These are phyloP conservation scores for Parastagonospora nodorum DNA, from an alignment of 2,329 filamentous ascomycete species.

Conservation along the genomic window DNA sequence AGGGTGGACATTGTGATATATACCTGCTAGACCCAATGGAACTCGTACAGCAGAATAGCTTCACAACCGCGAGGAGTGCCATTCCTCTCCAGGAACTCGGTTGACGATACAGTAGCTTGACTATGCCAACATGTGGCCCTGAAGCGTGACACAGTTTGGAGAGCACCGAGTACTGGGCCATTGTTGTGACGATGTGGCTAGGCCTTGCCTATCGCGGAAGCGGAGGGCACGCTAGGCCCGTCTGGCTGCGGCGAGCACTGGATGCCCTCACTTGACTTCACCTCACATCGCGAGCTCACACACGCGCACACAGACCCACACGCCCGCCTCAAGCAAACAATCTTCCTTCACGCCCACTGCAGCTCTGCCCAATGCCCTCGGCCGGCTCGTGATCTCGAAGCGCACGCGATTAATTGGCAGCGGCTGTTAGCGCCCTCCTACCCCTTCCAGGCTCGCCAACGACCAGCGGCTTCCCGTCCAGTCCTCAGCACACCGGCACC, in stretches of 20 bases:
- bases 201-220: conserved; percentile 8
- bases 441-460: conserved; percentile 31
- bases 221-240: conserved; percentile 27
- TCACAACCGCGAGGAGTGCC: too few species aligned
- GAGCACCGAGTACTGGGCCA: background rate
- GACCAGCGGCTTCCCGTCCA: conserved; percentile 15
- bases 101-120: background rate
- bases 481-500: conserved; percentile 43
- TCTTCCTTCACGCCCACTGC: conserved; percentile 15
- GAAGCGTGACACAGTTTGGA: too few species aligned
- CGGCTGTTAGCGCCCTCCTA: conserved; percentile 31
- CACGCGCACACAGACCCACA: conserved; percentile 9
- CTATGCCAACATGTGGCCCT: too few species aligned
- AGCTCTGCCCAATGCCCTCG: conserved; percentile 30
- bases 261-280: conserved; percentile 21
- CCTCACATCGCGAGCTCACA: conserved; percentile 18
- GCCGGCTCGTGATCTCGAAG: conserved; percentile 28
- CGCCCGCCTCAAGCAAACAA: conserved; percentile 17
- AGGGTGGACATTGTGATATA: conserved; percentile 19
- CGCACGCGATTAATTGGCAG: conserved; percentile 32
- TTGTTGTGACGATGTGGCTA: conserved; percentile 11
- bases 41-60: too few species aligned
- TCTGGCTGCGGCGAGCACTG: conserved; percentile 16
- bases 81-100: too few species aligned
- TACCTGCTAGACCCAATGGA: background rate